Evolutionary conservation across 1,284 basidiomycete species (phyloP).

Genomic region (Fomitopsis palustris): DNA sequence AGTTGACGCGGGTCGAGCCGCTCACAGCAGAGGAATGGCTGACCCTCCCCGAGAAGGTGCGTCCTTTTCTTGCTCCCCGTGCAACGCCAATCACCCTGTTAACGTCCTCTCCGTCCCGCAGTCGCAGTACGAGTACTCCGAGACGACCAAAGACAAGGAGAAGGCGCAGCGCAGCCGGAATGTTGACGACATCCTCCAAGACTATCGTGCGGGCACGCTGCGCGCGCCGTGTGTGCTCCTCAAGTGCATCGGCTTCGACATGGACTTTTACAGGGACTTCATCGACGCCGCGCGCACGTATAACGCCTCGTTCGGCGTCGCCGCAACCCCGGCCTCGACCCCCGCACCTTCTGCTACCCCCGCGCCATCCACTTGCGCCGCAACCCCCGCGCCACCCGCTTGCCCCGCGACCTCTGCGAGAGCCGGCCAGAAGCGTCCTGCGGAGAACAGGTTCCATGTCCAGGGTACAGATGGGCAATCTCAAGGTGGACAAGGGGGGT

Average conservation of each 20-base stretch:
- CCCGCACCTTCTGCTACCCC: constrained; percentile 1
- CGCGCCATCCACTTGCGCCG: neutral
- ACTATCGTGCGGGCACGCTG: constrained; percentile 26
- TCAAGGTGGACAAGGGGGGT: neutral
- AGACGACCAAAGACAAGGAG: constrained; percentile 29
- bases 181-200: constrained; percentile 23
- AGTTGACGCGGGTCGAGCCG: constrained; percentile 14
- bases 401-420: constrained; percentile 7
- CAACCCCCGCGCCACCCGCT: neutral
- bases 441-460: neutral
- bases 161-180: constrained; percentile 32
- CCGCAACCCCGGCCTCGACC: neutral
- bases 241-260: constrained; percentile 30
- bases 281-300: constrained; percentile 22
- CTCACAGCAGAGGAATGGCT: constrained; percentile 19
- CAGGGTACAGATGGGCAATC: neutral
- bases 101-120: neutral
- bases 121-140: constrained; percentile 17
- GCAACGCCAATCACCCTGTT: too few species aligned
- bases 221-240: constrained; percentile 41
- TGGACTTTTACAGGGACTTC: constrained; percentile 31
- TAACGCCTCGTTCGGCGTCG: constrained; percentile 5
- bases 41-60: constrained; percentile 17
- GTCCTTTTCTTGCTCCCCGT: neutral
- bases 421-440: neutral